Evolutionary conservation across 1,139 yeast genomes (phyloP), one percentile per base, ranked within the genome.

Genomic region (Lodderomyces metapsilosis): DNA sequence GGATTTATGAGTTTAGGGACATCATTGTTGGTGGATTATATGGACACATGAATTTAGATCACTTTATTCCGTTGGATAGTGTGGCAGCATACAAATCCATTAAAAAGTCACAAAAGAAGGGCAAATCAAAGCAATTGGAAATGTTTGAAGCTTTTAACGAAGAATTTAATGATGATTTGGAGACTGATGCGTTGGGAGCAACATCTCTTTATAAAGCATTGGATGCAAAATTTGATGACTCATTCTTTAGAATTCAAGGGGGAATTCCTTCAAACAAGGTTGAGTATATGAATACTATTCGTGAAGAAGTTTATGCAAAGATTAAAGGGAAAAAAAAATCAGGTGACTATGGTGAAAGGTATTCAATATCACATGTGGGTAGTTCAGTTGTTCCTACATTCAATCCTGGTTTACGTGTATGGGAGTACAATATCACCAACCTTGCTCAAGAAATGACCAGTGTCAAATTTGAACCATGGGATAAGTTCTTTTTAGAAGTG

Each of bases 11-110:
- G 55, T 88, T 82, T 57, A 72, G 95, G 50, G 96, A 88, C 57
- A 76, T 88, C 27, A 83, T 88, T 34, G 71, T 88, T 48, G 95
- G 96, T 21, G 89, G 92, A 10, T 64, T 88, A 23, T 88, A 76
- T 58, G 96, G 96, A 0, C 96, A 88, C 57, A 88, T 88, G 95
- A 88, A 88, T 59, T 66, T 87, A 45, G 95, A 88, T 57, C 95
- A 88, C 62, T 87, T 86, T 56, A 72, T 85, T 37, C 88, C 95
- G 0, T 69, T 84, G 50, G 94, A 87, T 63, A 75, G 88, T 1
- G 74, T 74, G 33, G 76, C 78, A 47, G 87, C 92, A 1, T 82
- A 85, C 65, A 69, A 72, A 44, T 76, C 83, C 2, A 67, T 77
- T 39, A 55, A 57, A 4, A 21, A 42, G 4, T 33, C 36, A 8